Evolutionary conservation across 2,329 filamentous ascomycete genomes (phyloP).

Genomic region (Exophiala aquamarina): DNA sequence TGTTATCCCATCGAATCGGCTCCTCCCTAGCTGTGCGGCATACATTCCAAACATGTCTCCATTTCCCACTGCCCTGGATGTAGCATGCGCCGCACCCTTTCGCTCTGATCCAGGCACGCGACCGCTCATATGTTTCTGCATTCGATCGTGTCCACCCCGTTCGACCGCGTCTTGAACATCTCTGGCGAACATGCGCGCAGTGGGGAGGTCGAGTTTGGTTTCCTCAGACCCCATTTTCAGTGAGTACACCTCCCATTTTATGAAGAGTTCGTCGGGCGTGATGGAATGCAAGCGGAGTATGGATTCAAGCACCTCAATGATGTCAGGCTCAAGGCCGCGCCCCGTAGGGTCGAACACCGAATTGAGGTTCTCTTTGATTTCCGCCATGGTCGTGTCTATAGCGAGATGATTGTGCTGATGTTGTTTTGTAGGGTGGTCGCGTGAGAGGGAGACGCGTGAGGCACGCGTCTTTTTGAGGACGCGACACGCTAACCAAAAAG

Average conservation of each 20-base stretch:
- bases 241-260: slow-evolving; percentile 98
- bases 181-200: slow-evolving; percentile 77
- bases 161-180: slow-evolving; percentile 83
- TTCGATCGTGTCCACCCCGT: slow-evolving; percentile 67
- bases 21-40: not conserved
- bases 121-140: slow-evolving; percentile 44
- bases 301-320: slow-evolving; percentile 77
- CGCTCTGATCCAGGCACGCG: slow-evolving; percentile 61
- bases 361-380: slow-evolving; percentile 54
- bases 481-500: no score
- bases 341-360: slow-evolving; percentile 59
- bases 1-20: not conserved
- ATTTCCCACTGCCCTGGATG: slow-evolving; percentile 60
- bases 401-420: not conserved
- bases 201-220: slow-evolving; percentile 68
- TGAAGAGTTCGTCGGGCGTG: slow-evolving; percentile 82
- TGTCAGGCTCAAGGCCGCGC: slow-evolving; percentile 68
- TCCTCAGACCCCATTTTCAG: slow-evolving; percentile 89
- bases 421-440: not conserved
- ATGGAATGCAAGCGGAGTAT: slow-evolving; percentile 83
- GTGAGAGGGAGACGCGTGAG: no score
- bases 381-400: slow-evolving; percentile 37
- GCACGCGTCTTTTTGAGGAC: no score
- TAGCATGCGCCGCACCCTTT: slow-evolving; percentile 54
- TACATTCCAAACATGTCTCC: slow-evolving; percentile 82